These are phyloP conservation scores for Naganishia onofrii DNA, from an alignment of 768 basidiomycete genomes.

Conservation along the genomic window DNA sequence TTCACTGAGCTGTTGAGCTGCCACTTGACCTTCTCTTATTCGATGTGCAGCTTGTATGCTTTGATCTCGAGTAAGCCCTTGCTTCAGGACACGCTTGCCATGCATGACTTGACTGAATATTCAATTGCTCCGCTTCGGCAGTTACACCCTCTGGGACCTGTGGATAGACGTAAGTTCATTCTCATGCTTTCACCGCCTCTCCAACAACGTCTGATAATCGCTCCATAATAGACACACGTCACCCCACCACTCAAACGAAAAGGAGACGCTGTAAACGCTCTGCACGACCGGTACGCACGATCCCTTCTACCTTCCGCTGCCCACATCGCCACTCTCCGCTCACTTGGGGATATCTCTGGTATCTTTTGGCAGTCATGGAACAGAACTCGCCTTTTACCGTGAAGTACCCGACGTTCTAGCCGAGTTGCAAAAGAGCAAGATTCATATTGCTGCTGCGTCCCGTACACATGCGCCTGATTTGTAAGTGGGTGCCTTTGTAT, in stretches of 20 bases:
- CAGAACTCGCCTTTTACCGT: slow-evolving; percentile 66
- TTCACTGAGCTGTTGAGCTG: not conserved
- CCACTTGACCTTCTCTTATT: too few species aligned
- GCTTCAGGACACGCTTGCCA: too few species aligned
- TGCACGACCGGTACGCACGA: slow-evolving; percentile 46
- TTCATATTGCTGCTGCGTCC: slow-evolving; percentile 69
- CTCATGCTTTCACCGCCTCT: not conserved
- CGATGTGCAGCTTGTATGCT: slow-evolving; percentile 12
- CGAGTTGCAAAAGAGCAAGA: slow-evolving; percentile 53
- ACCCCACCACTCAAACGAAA: slow-evolving; percentile 51
- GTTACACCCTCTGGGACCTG: slow-evolving; percentile 73
- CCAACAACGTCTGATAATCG: slow-evolving; percentile 52
- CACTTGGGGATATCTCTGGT: not conserved
- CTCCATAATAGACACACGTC: slow-evolving; percentile 42
- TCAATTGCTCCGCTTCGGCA: not conserved
- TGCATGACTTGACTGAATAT: too few species aligned
- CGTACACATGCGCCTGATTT: slow-evolving; percentile 67
- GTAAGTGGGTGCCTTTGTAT: slow-evolving; percentile 56
- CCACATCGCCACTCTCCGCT: not conserved
- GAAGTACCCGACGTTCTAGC: slow-evolving; percentile 74
- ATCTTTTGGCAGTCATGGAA: slow-evolving; percentile 56
- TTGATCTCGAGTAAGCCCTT: slow-evolving; percentile 7
- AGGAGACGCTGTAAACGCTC: slow-evolving; percentile 49
- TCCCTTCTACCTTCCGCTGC: not conserved
- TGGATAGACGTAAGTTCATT: slow-evolving; percentile 65